Percentiles rank a stretch among this genome's conserved stretches.
Evolutionary conservation across 257 asterid genomes (phyloP).

Genomic region (Solanum chmielewskii): DNA sequence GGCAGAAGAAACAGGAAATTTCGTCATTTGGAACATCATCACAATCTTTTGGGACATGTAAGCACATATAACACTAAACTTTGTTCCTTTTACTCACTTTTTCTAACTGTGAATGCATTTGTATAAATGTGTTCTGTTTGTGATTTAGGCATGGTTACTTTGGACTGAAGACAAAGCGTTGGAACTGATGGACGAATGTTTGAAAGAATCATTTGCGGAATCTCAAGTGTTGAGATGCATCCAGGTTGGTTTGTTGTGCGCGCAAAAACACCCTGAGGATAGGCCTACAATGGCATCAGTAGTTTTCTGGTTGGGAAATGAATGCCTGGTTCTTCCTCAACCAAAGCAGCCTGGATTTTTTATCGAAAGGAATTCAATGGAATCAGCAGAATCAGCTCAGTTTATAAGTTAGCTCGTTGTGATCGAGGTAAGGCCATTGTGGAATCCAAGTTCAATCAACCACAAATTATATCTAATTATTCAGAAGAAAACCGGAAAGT

Average conservation of each 20-base stretch:
- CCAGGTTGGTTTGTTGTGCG: constrained; percentile 4
- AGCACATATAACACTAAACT: background rate
- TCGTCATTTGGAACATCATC: background rate
- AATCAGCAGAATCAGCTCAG: background rate
- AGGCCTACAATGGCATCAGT: constrained; percentile 1
- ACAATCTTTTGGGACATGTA: constrained; percentile 14
- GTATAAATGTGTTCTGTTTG: background rate
- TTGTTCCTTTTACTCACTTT: background rate
- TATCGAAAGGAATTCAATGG: background rate
- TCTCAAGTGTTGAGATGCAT: constrained; percentile 2
- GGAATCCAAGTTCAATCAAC: background rate
- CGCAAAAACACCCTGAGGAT: background rate
- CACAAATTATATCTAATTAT: background rate
- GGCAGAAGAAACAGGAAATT: background rate
- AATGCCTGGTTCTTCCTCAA: background rate
- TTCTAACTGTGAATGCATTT: background rate
- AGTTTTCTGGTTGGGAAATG: background rate
- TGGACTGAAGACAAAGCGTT: constrained; percentile 20
- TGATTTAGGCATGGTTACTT: constrained; percentile 2
- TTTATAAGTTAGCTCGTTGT: background rate
- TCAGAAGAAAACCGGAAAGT: background rate
- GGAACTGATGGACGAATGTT: constrained; percentile 14
- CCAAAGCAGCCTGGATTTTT: background rate
- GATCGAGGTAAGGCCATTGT: background rate
- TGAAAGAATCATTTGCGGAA: background rate